Evolutionary conservation across 2,329 filamentous ascomycete species (phyloP).

Genomic region (Stachybotrys chlorohalonatus): DNA sequence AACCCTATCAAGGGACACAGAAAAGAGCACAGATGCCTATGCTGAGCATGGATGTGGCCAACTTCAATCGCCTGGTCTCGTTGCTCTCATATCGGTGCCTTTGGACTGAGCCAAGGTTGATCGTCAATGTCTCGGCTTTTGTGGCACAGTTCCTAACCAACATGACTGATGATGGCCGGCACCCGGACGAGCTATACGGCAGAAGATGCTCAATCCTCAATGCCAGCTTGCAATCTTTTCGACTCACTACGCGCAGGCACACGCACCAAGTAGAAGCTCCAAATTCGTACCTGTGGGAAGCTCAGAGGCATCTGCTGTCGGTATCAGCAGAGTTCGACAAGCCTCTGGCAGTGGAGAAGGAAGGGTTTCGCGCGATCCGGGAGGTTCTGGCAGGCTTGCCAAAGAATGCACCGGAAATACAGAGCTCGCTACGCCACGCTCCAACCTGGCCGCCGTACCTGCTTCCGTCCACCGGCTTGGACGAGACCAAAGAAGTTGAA

Average conservation of each 20-base stretch:
- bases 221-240: conserved; percentile 14
- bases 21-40: conserved; percentile 6
- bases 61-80: conserved; percentile 14
- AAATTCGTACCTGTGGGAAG: conserved; percentile 39
- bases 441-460: conserved; percentile 54
- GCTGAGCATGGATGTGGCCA: conserved; percentile 9
- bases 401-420: conserved; percentile 42
- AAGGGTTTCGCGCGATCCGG: conserved; percentile 46
- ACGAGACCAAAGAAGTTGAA: conserved; percentile 41
- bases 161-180: conserved; percentile 5
- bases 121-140: conserved; percentile 18
- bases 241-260: conserved; percentile 12
- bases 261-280: conserved; percentile 14
- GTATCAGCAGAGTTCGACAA: conserved; percentile 39
- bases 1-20: background rate
- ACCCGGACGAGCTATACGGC: conserved; percentile 12
- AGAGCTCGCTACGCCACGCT: conserved; percentile 36
- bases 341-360: conserved; percentile 39
- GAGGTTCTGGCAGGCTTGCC: conserved; percentile 42
- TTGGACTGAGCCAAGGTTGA: conserved; percentile 21
- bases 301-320: conserved; percentile 43
- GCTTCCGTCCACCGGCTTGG: conserved; percentile 47
- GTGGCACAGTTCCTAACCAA: conserved; percentile 16
- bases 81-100: conserved; percentile 20
- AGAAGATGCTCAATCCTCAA: conserved; percentile 23